phyloP scores from a whole-genome alignment of 2,329 filamentous ascomycete genomes.

The Drechslerella dactyloides region DNA sequence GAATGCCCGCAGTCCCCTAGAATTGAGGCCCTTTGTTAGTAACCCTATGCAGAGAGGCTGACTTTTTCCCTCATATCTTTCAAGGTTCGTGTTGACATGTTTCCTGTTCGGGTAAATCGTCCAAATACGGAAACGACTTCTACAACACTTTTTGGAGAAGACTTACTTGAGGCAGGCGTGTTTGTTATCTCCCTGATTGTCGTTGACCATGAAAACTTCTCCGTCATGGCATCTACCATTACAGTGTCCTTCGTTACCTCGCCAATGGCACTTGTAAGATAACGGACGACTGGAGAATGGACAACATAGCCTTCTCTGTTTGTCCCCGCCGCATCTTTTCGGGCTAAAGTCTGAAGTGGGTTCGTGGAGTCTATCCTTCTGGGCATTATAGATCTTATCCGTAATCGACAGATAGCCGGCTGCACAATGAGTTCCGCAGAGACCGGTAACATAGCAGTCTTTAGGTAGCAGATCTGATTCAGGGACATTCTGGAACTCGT shows the following conservation, averaged over 20 bases:
- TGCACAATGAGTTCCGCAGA: slow-evolving; percentile 55
- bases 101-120: slow-evolving; percentile 4
- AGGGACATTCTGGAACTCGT: slow-evolving; percentile 34
- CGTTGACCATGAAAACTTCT: slow-evolving; percentile 56
- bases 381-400: slow-evolving; percentile 45
- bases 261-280: slow-evolving; percentile 56
- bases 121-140: slow-evolving; percentile 12
- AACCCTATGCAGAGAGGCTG: slow-evolving; percentile 8
- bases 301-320: slow-evolving; percentile 56
- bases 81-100: not conserved
- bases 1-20: slow-evolving; percentile 35
- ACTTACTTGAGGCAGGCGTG: slow-evolving; percentile 52
- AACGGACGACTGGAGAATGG: slow-evolving; percentile 56
- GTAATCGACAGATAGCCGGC: slow-evolving; percentile 55
- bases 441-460: slow-evolving; percentile 56
- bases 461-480: slow-evolving; percentile 35
- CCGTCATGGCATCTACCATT: slow-evolving; percentile 57
- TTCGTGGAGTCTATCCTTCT: slow-evolving; percentile 33
- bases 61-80: not conserved
- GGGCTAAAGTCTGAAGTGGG: slow-evolving; percentile 41
- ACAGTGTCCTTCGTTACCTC: slow-evolving; percentile 55
- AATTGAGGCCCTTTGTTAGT: slow-evolving; percentile 15
- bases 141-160: slow-evolving; percentile 10
- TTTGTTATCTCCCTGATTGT: slow-evolving; percentile 55
- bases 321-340: slow-evolving; percentile 54